phyloP scores from a whole-genome alignment of 2,329 filamentous ascomycete genomes.

The Stagonosporopsis rhizophila region DNA sequence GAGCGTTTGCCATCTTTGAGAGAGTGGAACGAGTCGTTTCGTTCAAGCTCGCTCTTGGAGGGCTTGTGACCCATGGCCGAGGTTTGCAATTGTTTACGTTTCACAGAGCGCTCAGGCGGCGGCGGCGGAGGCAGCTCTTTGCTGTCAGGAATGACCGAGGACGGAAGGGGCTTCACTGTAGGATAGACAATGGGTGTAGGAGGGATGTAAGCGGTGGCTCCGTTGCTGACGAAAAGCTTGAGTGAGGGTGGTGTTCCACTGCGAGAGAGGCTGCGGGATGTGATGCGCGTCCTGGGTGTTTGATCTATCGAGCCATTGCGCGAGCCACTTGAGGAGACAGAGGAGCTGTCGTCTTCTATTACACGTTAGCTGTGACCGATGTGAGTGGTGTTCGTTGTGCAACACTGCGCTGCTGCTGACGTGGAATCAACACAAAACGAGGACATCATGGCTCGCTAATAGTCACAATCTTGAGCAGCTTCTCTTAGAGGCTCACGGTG shows the following conservation, averaged over 20 bases:
- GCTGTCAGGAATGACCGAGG: constrained; percentile 23
- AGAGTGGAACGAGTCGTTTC: constrained; percentile 42
- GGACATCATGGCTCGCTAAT: not conserved
- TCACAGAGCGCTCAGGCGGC: constrained; percentile 44
- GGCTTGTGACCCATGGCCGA: constrained; percentile 31
- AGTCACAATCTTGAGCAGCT: not conserved
- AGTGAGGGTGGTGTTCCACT: constrained; percentile 46
- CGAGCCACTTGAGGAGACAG: constrained; percentile 23
- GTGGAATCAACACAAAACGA: not conserved
- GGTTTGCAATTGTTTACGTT: constrained; percentile 25
- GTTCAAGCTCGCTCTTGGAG: constrained; percentile 32
- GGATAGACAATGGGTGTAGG: constrained; percentile 26
- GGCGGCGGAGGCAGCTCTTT: constrained; percentile 45
- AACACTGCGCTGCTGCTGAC: not conserved
- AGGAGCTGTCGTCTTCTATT: constrained; percentile 29
- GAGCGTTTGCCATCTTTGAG: constrained; percentile 20
- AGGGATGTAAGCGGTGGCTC: constrained; percentile 46
- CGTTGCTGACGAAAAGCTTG: constrained; percentile 46
- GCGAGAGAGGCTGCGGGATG: constrained; percentile 44
- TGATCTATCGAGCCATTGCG: constrained; percentile 29
- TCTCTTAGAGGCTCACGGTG: not conserved
- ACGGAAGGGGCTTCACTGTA: constrained; percentile 14
- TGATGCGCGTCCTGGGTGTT: constrained; percentile 35
- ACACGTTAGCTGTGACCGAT: constrained; percentile 8
- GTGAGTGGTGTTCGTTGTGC: not conserved